phyloP scores from a whole-genome alignment of 2,329 filamentous ascomycete species.

The Colletotrichum sp. region DNA sequence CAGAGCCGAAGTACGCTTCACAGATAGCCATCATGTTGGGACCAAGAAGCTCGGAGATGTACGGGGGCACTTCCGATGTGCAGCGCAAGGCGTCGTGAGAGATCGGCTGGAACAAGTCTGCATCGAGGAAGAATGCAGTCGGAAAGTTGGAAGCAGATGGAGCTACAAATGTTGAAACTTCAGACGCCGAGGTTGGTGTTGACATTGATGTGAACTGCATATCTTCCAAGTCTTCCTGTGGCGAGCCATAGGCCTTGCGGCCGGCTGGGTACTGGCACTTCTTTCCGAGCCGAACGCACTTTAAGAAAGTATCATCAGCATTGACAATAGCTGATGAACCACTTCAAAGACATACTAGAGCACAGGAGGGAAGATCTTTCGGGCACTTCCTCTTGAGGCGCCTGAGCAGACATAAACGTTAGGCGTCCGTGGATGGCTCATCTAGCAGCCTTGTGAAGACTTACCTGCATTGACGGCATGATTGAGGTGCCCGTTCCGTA shows the following conservation, averaged over 20 bases:
- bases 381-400: conserved; percentile 18
- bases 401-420: background rate
- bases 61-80: background rate
- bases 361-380: conserved; percentile 23
- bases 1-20: conserved; percentile 23
- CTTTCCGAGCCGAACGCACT: conserved; percentile 28
- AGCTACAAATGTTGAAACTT: background rate
- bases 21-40: conserved; percentile 3
- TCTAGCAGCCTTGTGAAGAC: background rate
- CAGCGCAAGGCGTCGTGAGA: background rate
- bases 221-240: background rate
- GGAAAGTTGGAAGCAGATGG: conserved; percentile 6
- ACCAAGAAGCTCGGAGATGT: background rate
- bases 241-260: background rate
- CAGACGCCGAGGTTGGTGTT: background rate
- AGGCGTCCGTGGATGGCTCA: background rate
- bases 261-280: conserved; percentile 25
- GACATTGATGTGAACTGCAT: background rate
- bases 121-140: conserved; percentile 27
- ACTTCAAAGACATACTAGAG: conserved; percentile 16
- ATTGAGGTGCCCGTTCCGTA: background rate
- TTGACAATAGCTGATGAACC: background rate
- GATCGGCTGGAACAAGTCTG: conserved; percentile 23
- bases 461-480: background rate
- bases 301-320: background rate